These are phyloP conservation scores for Platanus orientalis DNA, from an alignment of 164 flowering plant species.

Conservation along the genomic window DNA sequence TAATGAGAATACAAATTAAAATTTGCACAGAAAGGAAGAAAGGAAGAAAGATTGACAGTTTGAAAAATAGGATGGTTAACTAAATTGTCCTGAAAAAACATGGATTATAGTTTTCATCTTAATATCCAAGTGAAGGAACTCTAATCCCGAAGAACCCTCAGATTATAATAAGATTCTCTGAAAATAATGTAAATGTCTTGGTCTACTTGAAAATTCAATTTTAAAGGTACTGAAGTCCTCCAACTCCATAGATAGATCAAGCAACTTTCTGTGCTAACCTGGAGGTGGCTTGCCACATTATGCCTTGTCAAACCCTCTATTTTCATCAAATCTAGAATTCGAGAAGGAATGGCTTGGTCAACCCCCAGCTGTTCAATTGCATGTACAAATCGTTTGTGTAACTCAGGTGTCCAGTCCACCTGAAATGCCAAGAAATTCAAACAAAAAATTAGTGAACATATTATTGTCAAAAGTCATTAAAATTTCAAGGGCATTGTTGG, in stretches of 20 bases:
- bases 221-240: too few species aligned
- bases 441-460: neutral
- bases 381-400: constrained; percentile 73
- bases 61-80: too few species aligned
- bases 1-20: too few species aligned
- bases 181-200: too few species aligned
- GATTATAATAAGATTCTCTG: too few species aligned
- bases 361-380: constrained; percentile 79
- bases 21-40: too few species aligned
- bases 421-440: constrained; percentile 19
- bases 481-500: neutral
- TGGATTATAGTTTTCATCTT: too few species aligned
- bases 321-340: constrained; percentile 75
- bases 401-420: constrained; percentile 91
- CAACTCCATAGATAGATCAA: neutral
- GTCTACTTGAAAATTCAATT: too few species aligned
- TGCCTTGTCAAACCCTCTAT: constrained; percentile 82
- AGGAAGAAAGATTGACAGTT: too few species aligned
- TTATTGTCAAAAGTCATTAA: neutral
- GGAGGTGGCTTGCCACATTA: constrained; percentile 88
- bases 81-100: too few species aligned
- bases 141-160: too few species aligned
- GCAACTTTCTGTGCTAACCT: constrained; percentile 38
- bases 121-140: too few species aligned
- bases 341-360: constrained; percentile 85